A percentile compares a stretch with the other conserved stretches of the same genome.
Evolutionary conservation across 2,329 filamentous ascomycete genomes (phyloP).

Genomic region (Thyridium curvatum): DNA sequence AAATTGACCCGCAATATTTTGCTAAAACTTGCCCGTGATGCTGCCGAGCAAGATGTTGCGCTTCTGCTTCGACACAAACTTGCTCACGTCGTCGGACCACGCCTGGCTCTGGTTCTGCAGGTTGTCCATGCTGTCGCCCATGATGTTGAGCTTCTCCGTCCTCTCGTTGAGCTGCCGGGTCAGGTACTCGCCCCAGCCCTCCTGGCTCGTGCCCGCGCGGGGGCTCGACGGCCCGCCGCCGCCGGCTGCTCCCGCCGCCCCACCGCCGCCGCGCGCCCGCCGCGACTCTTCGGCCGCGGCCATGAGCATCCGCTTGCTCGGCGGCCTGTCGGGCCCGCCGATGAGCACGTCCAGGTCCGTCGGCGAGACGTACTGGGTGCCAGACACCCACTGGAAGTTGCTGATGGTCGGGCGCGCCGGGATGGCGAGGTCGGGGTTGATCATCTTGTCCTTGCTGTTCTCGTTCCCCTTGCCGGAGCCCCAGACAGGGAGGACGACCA

Average conservation of each 20-base stretch:
- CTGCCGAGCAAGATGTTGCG: conserved; percentile 70
- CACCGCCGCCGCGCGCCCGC: conserved; percentile 34
- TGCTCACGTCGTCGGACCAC: conserved; percentile 84
- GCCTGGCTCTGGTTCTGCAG: conserved; percentile 74
- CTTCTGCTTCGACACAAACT: conserved; percentile 84
- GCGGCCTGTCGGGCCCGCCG: conserved; percentile 79
- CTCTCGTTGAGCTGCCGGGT: conserved; percentile 82
- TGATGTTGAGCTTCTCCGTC: conserved; percentile 77
- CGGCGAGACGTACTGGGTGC: conserved; percentile 84
- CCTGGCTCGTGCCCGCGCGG: conserved; percentile 29
- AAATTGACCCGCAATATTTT: conserved; percentile 1
- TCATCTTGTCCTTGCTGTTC: conserved; percentile 63
- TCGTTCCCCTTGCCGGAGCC: conserved; percentile 63
- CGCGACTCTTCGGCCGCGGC: conserved; percentile 72
- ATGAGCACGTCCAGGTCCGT: conserved; percentile 86
- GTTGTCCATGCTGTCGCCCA: conserved; percentile 79
- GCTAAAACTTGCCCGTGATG: conserved; percentile 53
- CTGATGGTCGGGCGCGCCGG: conserved; percentile 88
- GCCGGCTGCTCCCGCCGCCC: conserved; percentile 18
- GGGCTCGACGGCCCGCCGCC: conserved; percentile 19
- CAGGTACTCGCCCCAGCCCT: conserved; percentile 75
- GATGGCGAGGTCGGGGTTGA: conserved; percentile 67
- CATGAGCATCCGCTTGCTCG: conserved; percentile 80
- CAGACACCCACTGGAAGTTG: conserved; percentile 93
- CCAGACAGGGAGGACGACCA: conserved; percentile 80